phyloP scores from a whole-genome alignment of 805 yeast species.

The Peterozyma xylosa region DNA sequence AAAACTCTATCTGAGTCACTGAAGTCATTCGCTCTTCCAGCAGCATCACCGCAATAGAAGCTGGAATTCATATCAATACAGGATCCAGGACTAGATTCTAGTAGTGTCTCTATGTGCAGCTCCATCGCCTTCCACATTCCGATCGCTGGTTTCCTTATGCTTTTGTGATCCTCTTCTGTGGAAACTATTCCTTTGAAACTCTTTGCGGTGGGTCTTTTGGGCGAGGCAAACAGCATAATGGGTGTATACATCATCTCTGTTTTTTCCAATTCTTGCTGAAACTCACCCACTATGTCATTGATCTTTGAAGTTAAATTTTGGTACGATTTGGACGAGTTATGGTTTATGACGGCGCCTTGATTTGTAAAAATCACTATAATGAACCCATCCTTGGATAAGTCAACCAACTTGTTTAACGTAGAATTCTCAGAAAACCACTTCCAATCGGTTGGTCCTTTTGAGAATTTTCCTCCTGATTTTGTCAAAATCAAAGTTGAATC shows the following conservation, averaged over 20 bases:
- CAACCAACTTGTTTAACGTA: conserved; percentile 18
- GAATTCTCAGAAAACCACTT: conserved; percentile 38
- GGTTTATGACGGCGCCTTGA: conserved; percentile 64
- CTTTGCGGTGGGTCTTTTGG: conserved; percentile 38
- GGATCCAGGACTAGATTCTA: conserved; percentile 8
- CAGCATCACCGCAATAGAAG: conserved; percentile 92
- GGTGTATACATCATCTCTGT: no score
- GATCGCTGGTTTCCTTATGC: conserved; percentile 61
- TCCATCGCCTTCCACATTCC: conserved; percentile 70
- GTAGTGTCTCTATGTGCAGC: conserved; percentile 4
- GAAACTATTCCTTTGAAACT: conserved; percentile 15
- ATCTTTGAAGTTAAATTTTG: conserved; percentile 34
- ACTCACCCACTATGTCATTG: conserved; percentile 25
- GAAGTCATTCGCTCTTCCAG: conserved; percentile 73
- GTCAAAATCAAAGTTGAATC: conserved; percentile 75
- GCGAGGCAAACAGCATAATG: conserved; percentile 55
- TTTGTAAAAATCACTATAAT: conserved; percentile 72
- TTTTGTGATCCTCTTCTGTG: conserved; percentile 23
- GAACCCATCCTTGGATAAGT: conserved; percentile 13
- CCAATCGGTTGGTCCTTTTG: conserved; percentile 69
- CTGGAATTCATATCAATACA: conserved; percentile 35
- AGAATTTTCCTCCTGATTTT: conserved; percentile 52
- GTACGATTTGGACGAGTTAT: conserved; percentile 24
- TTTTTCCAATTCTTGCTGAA: conserved; percentile 9
- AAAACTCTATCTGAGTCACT: conserved; percentile 72